Evolutionary conservation across 1,284 basidiomycete genomes (phyloP).

Genomic region (Kwoniella shivajii): DNA sequence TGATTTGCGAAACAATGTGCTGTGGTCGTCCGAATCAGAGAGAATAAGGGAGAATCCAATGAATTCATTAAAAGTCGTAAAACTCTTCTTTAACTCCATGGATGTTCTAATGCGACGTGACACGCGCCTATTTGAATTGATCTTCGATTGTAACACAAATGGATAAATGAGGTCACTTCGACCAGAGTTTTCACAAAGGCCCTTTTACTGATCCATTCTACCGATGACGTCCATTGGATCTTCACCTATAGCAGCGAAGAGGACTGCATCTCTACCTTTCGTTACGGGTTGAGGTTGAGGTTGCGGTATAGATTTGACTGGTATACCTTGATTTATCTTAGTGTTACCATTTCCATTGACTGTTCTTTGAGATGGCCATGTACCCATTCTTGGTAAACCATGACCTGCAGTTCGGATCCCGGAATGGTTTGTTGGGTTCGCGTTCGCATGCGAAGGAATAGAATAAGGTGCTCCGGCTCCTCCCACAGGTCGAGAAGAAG

Average conservation of each 20-base stretch:
- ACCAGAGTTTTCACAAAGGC: no score
- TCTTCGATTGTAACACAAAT: no score
- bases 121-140: no score
- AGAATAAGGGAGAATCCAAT: no score
- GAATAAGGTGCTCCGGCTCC: constrained; percentile 30
- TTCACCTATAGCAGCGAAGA: constrained; percentile 33
- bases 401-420: constrained; percentile 9
- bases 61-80: no score
- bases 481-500: constrained; percentile 2
- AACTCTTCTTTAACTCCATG: no score
- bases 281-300: constrained; percentile 31
- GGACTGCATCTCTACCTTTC: constrained; percentile 45
- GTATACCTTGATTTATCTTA: neutral
- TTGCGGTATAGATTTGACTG: neutral
- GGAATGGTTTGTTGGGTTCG: constrained; percentile 1
- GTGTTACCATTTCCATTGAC: constrained; percentile 5
- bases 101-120: no score
- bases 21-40: no score
- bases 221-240: constrained; percentile 25
- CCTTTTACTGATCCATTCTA: constrained; percentile 18
- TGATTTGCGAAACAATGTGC: no score
- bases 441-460: constrained; percentile 26
- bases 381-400: constrained; percentile 28
- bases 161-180: no score
- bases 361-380: constrained; percentile 25